Evolutionary conservation across 306 rosid genomes (phyloP), one percentile per base, ranked within the genome.

Genomic region (Bauhinia variegata): DNA sequence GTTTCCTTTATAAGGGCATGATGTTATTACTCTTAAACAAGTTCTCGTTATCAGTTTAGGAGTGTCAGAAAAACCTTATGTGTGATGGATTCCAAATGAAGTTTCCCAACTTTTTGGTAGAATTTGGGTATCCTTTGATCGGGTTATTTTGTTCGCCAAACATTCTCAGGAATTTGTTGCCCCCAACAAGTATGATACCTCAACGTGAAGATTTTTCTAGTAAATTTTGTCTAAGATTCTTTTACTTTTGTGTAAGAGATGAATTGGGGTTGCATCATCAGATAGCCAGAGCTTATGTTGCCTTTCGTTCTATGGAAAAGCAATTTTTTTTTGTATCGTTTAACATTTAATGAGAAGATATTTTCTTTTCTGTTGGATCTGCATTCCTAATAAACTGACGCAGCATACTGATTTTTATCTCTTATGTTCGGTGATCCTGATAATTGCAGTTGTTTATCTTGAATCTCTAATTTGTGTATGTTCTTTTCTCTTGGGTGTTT

Each of bases 401-500:
- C 39, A 63, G 41, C 8, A 30, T 63, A 44, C n/a, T 67, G 13
- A 17, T 51, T 6, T 61, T 51, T 69, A 28, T 41, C 36, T 54
- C 14, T 52, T 51, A 7, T 39, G 42, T 23, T 51, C 42, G 60
- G 6, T 31, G 23, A 14, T 2, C 15, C 11, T 56, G 43, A 32
- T 56, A 14, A 56, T 36, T 31, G 19, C 42, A 19, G 53, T 53
- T 15, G 12, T 54, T n/a, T 30, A 54, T 32, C 18, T 54, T 7
- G 63, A 31, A 47, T 54, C 19, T 52, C 54, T 66, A 32, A 66
- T n/a, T 12, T 34, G 30, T 19, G 38, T 28, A 23, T 34, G 47
- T 14, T 43, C 15, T 53, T 51, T 30, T 55, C 14, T 43, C 28
- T 23, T 30, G 39, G 36, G 19, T 19, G 53, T 11, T 70, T 60